A percentile compares a stretch with the other conserved stretches of the same genome.
These are phyloP conservation scores for Trebouxia sp. DNA, from an alignment of 139 green algal genomes.

Conservation along the genomic window DNA sequence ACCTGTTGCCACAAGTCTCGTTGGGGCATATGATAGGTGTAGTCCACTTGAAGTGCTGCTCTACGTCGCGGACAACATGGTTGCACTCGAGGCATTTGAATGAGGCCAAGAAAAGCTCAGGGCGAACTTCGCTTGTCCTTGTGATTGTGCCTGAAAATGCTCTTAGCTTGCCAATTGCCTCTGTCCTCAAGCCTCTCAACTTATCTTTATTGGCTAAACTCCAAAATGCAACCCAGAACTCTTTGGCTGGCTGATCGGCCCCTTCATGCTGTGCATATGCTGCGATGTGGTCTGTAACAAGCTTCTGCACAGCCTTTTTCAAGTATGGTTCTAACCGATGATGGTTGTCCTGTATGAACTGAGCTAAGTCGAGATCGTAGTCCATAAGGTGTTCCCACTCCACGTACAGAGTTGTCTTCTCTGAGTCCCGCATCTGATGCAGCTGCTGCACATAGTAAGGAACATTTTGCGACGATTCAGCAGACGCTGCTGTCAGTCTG, in stretches of 20 bases:
- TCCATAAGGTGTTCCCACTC: constrained; percentile 76
- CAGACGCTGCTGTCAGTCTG: background rate
- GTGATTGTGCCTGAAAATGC: constrained; percentile 86
- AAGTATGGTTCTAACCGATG: constrained; percentile 80
- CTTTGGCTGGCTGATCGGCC: constrained; percentile 59
- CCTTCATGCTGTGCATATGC: constrained; percentile 59
- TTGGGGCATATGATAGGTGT: constrained; percentile 88
- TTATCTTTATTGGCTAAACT: constrained; percentile 60
- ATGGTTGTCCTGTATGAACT: constrained; percentile 40
- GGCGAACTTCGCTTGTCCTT: constrained; percentile 90
- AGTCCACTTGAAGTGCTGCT: constrained; percentile 99
- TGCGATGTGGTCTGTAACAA: constrained; percentile 73
- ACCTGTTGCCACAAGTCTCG: constrained; percentile 89
- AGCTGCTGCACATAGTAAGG: constrained; percentile 52
- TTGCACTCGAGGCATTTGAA: constrained; percentile 92
- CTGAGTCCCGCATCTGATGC: constrained; percentile 49
- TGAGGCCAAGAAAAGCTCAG: constrained; percentile 90
- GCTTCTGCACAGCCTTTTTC: constrained; percentile 66
- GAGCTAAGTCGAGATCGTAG: constrained; percentile 64
- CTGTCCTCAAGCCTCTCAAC: constrained; percentile 53
- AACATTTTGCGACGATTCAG: background rate
- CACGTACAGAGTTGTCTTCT: constrained; percentile 77
- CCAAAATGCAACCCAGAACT: constrained; percentile 88
- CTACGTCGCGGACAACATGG: constrained; percentile 67
- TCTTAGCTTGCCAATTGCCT: constrained; percentile 58